Evolutionary conservation across 768 basidiomycete genomes (phyloP).

Genomic region (Tephrocybe sp.): DNA sequence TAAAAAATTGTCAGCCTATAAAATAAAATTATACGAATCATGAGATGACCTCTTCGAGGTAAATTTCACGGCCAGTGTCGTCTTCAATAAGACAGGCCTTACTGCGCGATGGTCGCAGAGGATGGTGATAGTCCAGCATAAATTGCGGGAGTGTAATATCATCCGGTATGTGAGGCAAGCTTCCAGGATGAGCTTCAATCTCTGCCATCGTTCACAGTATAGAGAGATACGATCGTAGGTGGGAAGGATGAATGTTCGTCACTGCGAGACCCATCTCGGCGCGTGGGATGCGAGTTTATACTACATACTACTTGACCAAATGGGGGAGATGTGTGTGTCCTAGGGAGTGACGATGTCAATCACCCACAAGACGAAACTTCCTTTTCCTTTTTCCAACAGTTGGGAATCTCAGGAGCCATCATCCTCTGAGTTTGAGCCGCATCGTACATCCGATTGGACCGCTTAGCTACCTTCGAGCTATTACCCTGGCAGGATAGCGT

Average conservation of each 20-base stretch:
- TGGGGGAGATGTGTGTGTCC: conserved; percentile 12
- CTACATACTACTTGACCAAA: conserved; percentile 8
- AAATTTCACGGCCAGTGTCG: conserved; percentile 37
- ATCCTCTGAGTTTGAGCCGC: conserved; percentile 10
- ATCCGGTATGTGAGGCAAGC: conserved; percentile 48
- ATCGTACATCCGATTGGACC: conserved; percentile 18
- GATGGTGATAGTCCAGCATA: conserved; percentile 50
- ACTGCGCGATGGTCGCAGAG: conserved; percentile 38
- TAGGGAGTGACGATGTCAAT: conserved; percentile 8
- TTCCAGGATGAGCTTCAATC: conserved; percentile 24
- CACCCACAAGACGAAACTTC: conserved; percentile 11
- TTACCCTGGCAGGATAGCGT: conserved; percentile 3
- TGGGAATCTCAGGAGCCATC: conserved; percentile 14
- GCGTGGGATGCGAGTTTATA: conserved; percentile 15
- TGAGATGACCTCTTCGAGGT: conserved; percentile 37
- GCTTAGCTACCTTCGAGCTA: conserved; percentile 11
- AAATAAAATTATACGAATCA: not conserved
- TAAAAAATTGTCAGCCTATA: conserved; percentile 9
- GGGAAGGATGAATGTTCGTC: conserved; percentile 7
- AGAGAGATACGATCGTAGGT: conserved; percentile 4
- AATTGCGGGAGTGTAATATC: conserved; percentile 58
- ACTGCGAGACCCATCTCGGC: conserved; percentile 1
- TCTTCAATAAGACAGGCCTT: conserved; percentile 56
- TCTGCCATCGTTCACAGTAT: conserved; percentile 24
- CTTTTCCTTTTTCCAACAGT: conserved; percentile 15